phyloP scores from a whole-genome alignment of 331 rosid species.

The Quercus tomentella region DNA sequence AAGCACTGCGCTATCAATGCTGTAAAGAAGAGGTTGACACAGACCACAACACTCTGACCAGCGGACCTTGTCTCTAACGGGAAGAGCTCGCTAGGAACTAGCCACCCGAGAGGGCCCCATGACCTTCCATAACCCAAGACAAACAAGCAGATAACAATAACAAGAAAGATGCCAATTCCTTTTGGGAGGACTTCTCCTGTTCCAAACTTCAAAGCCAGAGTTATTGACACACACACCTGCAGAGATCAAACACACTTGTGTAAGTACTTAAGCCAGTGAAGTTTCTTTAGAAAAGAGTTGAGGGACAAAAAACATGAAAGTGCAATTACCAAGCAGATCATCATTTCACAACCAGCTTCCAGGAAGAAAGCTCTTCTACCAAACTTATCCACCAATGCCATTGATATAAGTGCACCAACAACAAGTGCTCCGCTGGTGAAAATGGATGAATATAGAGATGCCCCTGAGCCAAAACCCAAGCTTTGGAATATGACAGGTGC shows the following conservation, averaged over 20 bases:
- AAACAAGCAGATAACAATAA: slow-evolving; percentile 59
- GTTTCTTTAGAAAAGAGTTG: neutral
- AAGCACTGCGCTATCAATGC: slow-evolving; percentile 91
- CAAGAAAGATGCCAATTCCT: slow-evolving; percentile 65
- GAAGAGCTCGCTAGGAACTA: slow-evolving; percentile 93
- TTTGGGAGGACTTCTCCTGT: slow-evolving; percentile 66
- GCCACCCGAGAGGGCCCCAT: slow-evolving; percentile 97
- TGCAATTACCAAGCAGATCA: slow-evolving; percentile 68
- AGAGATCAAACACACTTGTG: slow-evolving; percentile 8
- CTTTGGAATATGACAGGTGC: slow-evolving; percentile 98
- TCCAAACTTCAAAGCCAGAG: slow-evolving; percentile 71
- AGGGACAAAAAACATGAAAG: neutral
- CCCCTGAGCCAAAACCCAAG: slow-evolving; percentile 79
- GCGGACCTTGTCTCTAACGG: slow-evolving; percentile 95
- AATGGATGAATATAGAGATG: slow-evolving; percentile 75
- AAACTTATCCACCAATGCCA: slow-evolving; percentile 74
- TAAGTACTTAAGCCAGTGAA: neutral
- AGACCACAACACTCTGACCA: slow-evolving; percentile 89
- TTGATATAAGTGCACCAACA: slow-evolving; percentile 74
- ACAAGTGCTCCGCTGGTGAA: slow-evolving; percentile 84
- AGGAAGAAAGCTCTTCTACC: slow-evolving; percentile 90
- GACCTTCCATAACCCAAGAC: slow-evolving; percentile 98
- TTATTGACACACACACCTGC: slow-evolving; percentile 64
- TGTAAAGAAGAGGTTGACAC: slow-evolving; percentile 89
- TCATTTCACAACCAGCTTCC: slow-evolving; percentile 95